Percentiles rank a stretch among this genome's conserved stretches.
phyloP scores from a whole-genome alignment of 805 yeast species.

The Myxozyma vanderwaltii region DNA sequence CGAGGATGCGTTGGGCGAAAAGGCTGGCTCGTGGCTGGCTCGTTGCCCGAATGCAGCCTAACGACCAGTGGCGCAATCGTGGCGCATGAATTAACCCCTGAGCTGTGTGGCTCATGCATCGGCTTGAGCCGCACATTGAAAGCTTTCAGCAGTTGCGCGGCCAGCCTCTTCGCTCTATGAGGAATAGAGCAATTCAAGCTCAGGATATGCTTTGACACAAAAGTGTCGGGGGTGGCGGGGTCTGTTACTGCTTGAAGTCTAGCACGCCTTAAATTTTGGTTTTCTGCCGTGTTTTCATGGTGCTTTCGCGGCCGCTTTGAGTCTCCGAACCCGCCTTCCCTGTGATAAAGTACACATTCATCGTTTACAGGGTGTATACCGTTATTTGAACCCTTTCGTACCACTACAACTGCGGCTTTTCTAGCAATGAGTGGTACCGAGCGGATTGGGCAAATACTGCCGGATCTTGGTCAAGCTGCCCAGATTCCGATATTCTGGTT shows the following conservation, averaged over 20 bases:
- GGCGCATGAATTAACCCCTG: not conserved
- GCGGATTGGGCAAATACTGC: too few relatives aligned
- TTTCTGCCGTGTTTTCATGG: not conserved
- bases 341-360: not conserved
- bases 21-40: slow-evolving; percentile 5
- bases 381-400: too few relatives aligned
- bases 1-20: not conserved
- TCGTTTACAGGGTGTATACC: too few relatives aligned
- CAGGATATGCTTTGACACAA: not conserved
- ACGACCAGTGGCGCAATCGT: not conserved
- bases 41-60: not conserved
- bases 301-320: not conserved
- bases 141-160: not conserved
- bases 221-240: not conserved
- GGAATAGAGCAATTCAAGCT: not conserved
- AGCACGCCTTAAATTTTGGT: not conserved
- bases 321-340: slow-evolving; percentile 8
- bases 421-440: too few relatives aligned
- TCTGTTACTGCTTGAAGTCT: not conserved
- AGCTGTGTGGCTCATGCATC: not conserved
- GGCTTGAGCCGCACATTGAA: slow-evolving; percentile 2
- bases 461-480: too few relatives aligned
- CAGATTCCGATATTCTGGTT: too few relatives aligned
- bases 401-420: too few relatives aligned
- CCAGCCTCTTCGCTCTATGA: not conserved